Conservation (phyloP, 495 filamentous ascomycete genomes). For the Podospora didyma region DNA sequence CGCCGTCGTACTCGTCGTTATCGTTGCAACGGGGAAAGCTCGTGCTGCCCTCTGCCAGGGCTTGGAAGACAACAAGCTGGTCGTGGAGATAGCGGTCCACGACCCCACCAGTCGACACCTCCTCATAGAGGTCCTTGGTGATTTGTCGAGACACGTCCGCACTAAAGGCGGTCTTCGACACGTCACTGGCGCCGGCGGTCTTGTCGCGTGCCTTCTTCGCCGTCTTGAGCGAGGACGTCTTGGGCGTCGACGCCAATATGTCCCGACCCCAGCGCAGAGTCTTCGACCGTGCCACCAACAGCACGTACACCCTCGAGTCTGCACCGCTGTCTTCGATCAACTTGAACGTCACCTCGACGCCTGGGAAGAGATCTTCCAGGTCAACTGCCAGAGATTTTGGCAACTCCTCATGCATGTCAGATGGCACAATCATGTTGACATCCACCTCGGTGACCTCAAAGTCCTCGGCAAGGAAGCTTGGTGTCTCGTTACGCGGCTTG, state of each 20-base stretch:
- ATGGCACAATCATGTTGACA: slow-evolving; percentile 54
- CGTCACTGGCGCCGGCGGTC: neutral
- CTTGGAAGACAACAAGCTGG: slow-evolving; percentile 79
- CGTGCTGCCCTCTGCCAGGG: slow-evolving; percentile 56
- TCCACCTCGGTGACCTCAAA: slow-evolving; percentile 52
- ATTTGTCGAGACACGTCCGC: slow-evolving; percentile 45
- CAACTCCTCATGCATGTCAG: slow-evolving; percentile 38
- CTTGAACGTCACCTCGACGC: slow-evolving; percentile 46
- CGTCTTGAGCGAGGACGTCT: slow-evolving; percentile 39
- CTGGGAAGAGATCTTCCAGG: slow-evolving; percentile 35
- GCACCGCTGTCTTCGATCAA: slow-evolving; percentile 56
- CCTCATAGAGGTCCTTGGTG: slow-evolving; percentile 53
- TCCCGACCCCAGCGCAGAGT: slow-evolving; percentile 64
- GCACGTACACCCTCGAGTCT: slow-evolving; percentile 60
- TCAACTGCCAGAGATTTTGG: slow-evolving; percentile 32
- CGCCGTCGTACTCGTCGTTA: slow-evolving; percentile 13
- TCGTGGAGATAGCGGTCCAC: slow-evolving; percentile 75
- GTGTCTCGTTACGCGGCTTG: slow-evolving; percentile 35
- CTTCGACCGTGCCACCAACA: slow-evolving; percentile 67
- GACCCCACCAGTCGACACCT: slow-evolving; percentile 50
- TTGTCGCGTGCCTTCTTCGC: slow-evolving; percentile 16
- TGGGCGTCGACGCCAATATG: slow-evolving; percentile 52
- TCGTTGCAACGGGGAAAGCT: slow-evolving; percentile 26
- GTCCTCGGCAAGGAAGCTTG: neutral
- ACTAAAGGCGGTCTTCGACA: slow-evolving; percentile 19